phyloP scores from a whole-genome alignment of 768 basidiomycete genomes.

The Boletus pseudopeckii region DNA sequence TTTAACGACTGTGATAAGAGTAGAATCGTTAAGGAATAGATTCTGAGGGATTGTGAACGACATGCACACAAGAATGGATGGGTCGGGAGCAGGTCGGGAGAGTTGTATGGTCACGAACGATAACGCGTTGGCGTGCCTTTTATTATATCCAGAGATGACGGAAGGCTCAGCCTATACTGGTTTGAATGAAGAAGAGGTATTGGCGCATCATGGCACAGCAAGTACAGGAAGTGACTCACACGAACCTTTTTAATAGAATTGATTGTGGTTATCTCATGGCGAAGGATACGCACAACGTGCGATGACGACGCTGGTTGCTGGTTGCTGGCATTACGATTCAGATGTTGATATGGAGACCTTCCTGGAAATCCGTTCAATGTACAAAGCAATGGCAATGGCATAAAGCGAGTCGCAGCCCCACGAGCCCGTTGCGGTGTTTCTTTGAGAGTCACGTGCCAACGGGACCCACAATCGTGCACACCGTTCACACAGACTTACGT shows the following conservation, averaged over 20 bases:
- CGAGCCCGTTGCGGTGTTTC: not conserved
- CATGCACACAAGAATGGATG: conserved; percentile 4
- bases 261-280: not conserved
- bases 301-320: not conserved
- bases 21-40: conserved; percentile 29
- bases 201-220: conserved; percentile 10
- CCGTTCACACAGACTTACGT: not conserved
- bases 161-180: not conserved
- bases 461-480: no score
- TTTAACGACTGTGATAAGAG: conserved; percentile 28
- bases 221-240: conserved; percentile 2
- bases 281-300: conserved; percentile 1
- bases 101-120: not conserved
- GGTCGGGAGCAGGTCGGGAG: not conserved
- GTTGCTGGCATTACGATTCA: no score
- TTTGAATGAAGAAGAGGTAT: not conserved
- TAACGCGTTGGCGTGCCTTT: not conserved
- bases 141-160: not conserved
- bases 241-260: not conserved
- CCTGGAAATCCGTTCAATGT: not conserved
- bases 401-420: not conserved
- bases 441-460: conserved; percentile 10
- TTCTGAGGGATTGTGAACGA: conserved; percentile 31
- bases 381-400: not conserved
- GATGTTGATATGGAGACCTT: conserved; percentile 12